Conservation (phyloP, 257 asterid species). For the Solanum paucissectum region DNA sequence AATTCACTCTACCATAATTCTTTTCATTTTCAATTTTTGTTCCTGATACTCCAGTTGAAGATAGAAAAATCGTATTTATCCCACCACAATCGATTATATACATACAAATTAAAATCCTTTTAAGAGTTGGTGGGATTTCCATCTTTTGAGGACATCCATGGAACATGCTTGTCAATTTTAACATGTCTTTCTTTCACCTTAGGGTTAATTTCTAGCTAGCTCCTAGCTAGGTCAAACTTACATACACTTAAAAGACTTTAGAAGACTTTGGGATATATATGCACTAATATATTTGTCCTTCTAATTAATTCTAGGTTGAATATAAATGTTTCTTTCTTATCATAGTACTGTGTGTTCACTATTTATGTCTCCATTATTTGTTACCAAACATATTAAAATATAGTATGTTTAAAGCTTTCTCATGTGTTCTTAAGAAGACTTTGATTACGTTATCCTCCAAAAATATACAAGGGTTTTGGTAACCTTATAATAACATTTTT, state of each 20-base stretch:
- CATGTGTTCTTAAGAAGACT: background rate
- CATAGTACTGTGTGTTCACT: background rate
- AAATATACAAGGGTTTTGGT: background rate
- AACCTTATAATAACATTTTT: background rate
- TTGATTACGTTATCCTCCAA: background rate
- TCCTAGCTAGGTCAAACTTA: background rate
- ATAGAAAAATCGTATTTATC: background rate
- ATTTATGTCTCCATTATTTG: background rate
- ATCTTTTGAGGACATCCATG: conserved; percentile 8
- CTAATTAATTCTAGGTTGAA: background rate
- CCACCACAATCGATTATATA: background rate
- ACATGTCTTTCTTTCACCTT: background rate
- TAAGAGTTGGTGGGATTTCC: background rate
- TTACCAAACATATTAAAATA: background rate
- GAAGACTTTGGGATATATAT: background rate
- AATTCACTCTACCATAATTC: background rate
- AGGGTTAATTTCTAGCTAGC: background rate
- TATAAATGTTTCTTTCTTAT: background rate
- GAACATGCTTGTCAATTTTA: conserved; percentile 9
- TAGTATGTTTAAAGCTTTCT: background rate
- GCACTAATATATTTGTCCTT: background rate
- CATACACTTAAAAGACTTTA: background rate
- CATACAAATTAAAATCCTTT: background rate
- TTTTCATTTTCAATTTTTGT: background rate
- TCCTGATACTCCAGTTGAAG: background rate